Base-by-base conservation (phyloP, 202 grass and related monocot genomes). In the Zoysia matrella region DNA sequence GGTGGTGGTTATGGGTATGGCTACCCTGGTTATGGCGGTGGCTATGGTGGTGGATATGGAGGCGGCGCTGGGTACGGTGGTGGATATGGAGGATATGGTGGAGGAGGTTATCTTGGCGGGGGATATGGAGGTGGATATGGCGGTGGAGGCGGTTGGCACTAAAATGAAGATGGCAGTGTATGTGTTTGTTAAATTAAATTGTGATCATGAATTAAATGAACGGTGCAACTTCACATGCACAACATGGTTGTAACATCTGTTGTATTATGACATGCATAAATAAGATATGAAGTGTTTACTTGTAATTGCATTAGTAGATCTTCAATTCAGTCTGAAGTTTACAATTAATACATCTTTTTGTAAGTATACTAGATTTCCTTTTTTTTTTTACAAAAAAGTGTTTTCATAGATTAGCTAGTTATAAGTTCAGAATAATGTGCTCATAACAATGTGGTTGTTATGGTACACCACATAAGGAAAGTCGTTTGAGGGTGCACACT, bases 1-100 rank as follows among this genome's bases (percentile, higher is more conserved):
- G 71, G 71, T 9, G 52, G 71, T 2, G 52, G 71, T 7, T 57
- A 57, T 18, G 52, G 71, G 4, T 57, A 57, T 58, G 52, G 71
- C 39, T 73, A 55, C 36, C 51, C 70, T 42, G 52, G 30, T 36
- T 36, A 36, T 36, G 30, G 30, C 30, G 30, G 30, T 22, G 22
- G 51, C 0, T 55, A 42, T 15, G 36, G 51, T 2, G 51, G 70
- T 55, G 71, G 51, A n/a, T 55, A 55, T 0, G 51, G 70, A 0
- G 50, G 70, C 0, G 67, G 66, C 3, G 43, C 2, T 0, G 12
- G 51, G 0, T 69, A 45, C 5, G 49, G 52, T 3, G 3, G 51
- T 43, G 71, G 71, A 1, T 73, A 73, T 55, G 52, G 71, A 1
- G 12, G 12, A 0, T 11, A 36, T 5, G 68, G 18, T 0, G 16